Evolutionary conservation across 2,329 filamentous ascomycete genomes (phyloP), one percentile per base, ranked within the genome.

Genomic region (Colletotrichum cuscutae): DNA sequence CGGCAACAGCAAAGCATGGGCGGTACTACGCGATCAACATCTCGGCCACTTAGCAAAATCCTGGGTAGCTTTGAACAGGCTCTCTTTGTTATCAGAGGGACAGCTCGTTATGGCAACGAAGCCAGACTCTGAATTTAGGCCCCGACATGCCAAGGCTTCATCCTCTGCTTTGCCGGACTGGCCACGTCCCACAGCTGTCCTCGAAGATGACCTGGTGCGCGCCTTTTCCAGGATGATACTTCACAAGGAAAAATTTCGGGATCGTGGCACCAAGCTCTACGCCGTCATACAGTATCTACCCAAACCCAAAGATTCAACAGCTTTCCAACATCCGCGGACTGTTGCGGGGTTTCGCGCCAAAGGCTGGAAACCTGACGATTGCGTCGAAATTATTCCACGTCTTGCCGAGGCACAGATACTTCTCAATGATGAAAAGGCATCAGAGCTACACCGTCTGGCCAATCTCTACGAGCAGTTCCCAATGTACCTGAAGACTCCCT

Each of bases 381-480:
- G 56, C 28, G 32, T 58, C 19, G 56, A 32, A 19, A 11, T 58
- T 19, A 28, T 58, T 30, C 56, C 26, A 12, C 28, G 30, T n/a
- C 28, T 58, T 58, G 9, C 12, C 4, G 28, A 35, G 26, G 56
- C 56, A 19, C 26, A 35, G 19, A 13, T 22, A n/a, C 56, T 19
- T 30, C 30, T 58, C 5, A 28, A 62, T 19, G 37, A 49, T 6
- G 37, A 28, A 28, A 28, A 30, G 24, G 22, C 52, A 22, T 19
- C 35, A 4, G 63, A 65, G 22, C 52, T 65, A 2, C 30, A 53
- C 11, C 53, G 13, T 9, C 32, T 65, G 32, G 63, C 63, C 6
- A 53, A 65, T 11, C 19, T 65, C 4, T 65, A 58, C 53, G 52
- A 65, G 11, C 32, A 37, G 12, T 65, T 37, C 13, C 63, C 63